Percentiles rank a stretch among this genome's conserved stretches.
Conservation (phyloP, 2,329 filamentous ascomycete genomes). For the Alternaria ventricosa region DNA sequence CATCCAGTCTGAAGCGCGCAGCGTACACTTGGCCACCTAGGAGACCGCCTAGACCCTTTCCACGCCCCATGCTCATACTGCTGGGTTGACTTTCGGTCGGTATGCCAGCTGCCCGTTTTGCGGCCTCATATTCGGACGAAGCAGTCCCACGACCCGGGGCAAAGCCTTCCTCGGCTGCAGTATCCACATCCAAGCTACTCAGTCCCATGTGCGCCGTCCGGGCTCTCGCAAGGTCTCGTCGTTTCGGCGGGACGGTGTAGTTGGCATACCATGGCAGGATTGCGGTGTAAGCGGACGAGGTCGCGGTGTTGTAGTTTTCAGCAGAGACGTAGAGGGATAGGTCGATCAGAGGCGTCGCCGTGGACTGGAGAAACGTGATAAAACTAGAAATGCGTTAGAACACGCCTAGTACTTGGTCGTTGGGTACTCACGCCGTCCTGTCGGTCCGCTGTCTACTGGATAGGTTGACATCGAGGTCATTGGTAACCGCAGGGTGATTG, state of each 20-base stretch:
- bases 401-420: not conserved
- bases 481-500: constrained; percentile 29
- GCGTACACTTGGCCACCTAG: constrained; percentile 72
- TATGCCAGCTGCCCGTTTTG: constrained; percentile 46
- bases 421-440: constrained; percentile 48
- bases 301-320: constrained; percentile 80
- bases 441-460: constrained; percentile 45
- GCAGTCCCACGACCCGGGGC: constrained; percentile 39
- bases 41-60: constrained; percentile 65
- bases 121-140: constrained; percentile 46
- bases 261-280: constrained; percentile 87
- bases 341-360: constrained; percentile 79
- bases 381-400: constrained; percentile 30
- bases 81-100: constrained; percentile 42
- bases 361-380: constrained; percentile 74
- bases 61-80: constrained; percentile 59
- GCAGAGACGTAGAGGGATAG: constrained; percentile 89
- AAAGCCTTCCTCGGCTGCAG: constrained; percentile 44
- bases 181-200: constrained; percentile 54
- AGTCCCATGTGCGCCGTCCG: constrained; percentile 65
- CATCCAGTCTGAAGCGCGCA: constrained; percentile 77
- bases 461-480: constrained; percentile 40
- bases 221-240: constrained; percentile 72
- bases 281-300: constrained; percentile 78
- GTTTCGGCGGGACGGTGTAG: constrained; percentile 79